Conservation (phyloP, 495 filamentous ascomycete species). For the Haplographium delicatum region DNA sequence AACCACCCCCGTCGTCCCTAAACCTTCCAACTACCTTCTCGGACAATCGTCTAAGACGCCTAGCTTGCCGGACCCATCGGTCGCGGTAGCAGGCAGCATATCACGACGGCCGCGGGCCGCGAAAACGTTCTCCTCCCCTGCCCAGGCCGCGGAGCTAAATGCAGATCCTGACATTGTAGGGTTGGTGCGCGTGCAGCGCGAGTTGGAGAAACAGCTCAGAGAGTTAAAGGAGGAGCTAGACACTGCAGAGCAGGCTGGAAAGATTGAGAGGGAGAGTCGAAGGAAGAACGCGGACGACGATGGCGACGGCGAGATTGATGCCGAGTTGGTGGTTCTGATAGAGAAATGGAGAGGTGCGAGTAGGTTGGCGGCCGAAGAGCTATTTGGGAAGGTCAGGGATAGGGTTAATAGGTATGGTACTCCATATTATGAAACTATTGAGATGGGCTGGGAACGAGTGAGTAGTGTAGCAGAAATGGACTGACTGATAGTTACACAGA, state of each 20-base stretch:
- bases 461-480: too few species aligned
- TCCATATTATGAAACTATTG: neutral
- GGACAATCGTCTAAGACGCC: neutral
- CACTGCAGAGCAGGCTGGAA: constrained; percentile 22
- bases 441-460: neutral
- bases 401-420: constrained; percentile 34
- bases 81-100: neutral
- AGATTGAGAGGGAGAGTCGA: constrained; percentile 21
- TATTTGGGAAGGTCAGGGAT: constrained; percentile 40
- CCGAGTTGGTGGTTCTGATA: constrained; percentile 18
- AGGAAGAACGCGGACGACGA: constrained; percentile 7
- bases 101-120: neutral
- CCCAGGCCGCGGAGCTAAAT: constrained; percentile 20
- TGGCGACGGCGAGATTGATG: constrained; percentile 20
- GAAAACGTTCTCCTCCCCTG: constrained; percentile 18
- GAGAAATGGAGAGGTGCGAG: constrained; percentile 38
- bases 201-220: constrained; percentile 24
- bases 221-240: constrained; percentile 27
- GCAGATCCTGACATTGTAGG: constrained; percentile 23
- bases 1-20: constrained; percentile 13
- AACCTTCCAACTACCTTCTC: constrained; percentile 10
- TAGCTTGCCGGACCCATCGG: neutral
- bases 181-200: constrained; percentile 19
- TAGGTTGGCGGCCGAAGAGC: constrained; percentile 40
- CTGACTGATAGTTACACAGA: constrained; percentile 10